Base-by-base conservation (phyloP, 2,329 filamentous ascomycete genomes). In the Purpureocillium takamizusanense region DNA sequence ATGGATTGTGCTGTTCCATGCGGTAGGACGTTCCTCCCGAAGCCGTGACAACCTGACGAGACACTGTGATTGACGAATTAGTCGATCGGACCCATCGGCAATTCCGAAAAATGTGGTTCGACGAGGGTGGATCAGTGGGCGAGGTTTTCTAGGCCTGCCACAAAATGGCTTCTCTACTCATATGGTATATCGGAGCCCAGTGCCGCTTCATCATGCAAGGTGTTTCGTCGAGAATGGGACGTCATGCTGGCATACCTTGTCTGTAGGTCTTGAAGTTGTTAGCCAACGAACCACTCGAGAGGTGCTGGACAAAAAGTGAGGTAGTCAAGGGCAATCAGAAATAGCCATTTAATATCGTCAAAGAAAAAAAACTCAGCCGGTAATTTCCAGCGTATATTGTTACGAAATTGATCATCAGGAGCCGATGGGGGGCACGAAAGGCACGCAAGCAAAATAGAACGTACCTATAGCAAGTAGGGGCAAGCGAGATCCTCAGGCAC, bases 81-180 rank as follows among this genome's bases (percentile, higher is more conserved):
- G 39, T 31, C 31, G 12, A 23, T 36, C 12, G 31, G 16, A 15
- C 33, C 15, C 4, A 25, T 14, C 14, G 14, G 31, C 18, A 18
- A 2, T 33, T 32, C 2, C 12, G 21, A 25, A 5, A 43, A 37
- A 39, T 47, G 38, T 41, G 44, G 50, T 44, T 48, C 13, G 27
- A 42, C 40, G 39, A 35, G 47, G 43, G 46, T 41, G 44, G 52
- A 67, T 94, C 88, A 94, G 88, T 90, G 85, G 88, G 86, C 87
- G 80, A 94, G 88, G 89, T 94, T 95, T 95, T 94, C 87, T 94
- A 95, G 86, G 88, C 88, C 87, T 94, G 87, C 86, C 87, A 66
- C 86, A 86, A 85, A 76, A 67, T 86, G 87, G 86, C 78, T 83
- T 77, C 79, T 88, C 85, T 59, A 71, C 88, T 87, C 87, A 79